Evolutionary conservation across 495 filamentous ascomycete genomes (phyloP), one percentile per base, ranked within the genome.

Genomic region (Podospora bellae-mahoneyi): DNA sequence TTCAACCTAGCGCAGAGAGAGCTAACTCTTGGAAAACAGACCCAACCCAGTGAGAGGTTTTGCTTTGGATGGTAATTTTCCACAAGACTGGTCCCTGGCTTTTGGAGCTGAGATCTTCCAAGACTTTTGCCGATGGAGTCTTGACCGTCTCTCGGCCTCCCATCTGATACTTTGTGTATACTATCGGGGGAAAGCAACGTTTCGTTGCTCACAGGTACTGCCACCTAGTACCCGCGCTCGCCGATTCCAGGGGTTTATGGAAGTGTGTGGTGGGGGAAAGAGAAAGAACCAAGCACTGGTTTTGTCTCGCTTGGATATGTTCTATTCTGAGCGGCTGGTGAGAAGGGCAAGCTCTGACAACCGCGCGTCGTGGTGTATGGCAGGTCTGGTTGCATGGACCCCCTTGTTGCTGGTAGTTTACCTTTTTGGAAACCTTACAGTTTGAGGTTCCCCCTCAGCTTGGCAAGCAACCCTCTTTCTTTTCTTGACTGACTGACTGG

Each of bases 1-100:
- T 61, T 34, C 53, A 55, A 57, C 26, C 61, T 67, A 44, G 32
- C 61, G 56, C 69, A 67, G 27, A 64, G 23, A 54, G 23, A 19
- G 30, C 32, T 62, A 16, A n/a, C 23, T 27, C 18, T 2, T 53
- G 32, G 64, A 55, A 19, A 10, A 16, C 60, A 30, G 53, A 28
- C 27, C 23, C 19, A 19, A 53, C 19, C 18, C 60, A 48, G 39
- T 13, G 15, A 10, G 5, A 48, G 15, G 39, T 48, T 48, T 48
- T 48, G 39, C 15, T 48, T 13, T 48, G 39, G 39, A 2, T 48
- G 7, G 39, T 48, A 16, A 48, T 16, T 48, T 7, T 48, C 9
- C 39, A 48, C 39, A 48, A 18, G 39, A 48, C 39, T 48, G 39
- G 39, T 16, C 18, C 39, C 39, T 48, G 39, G 39, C 39, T 48